Conservation (phyloP, 2,329 filamentous ascomycete species). For the Calonectria leucothoes region DNA sequence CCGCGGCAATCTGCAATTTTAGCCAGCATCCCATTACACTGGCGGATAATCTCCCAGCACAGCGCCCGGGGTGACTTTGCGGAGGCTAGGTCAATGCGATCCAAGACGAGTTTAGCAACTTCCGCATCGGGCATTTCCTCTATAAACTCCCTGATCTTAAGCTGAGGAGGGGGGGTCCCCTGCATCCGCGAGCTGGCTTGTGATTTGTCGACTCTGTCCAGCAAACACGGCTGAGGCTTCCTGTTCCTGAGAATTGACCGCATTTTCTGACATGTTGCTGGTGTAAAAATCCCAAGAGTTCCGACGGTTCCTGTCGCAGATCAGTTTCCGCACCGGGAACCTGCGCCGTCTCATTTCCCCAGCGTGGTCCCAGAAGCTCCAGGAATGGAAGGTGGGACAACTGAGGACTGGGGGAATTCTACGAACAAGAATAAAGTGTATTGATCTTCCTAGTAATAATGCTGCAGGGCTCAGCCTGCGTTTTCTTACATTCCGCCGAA, state of each 20-base stretch:
- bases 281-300: background rate
- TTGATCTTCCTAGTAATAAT: background rate
- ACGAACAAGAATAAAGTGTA: background rate
- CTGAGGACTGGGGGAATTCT: background rate
- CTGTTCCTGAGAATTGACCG: background rate
- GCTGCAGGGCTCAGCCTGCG: background rate
- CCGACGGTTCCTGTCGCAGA: background rate
- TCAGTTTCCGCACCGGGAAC: background rate
- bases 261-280: background rate
- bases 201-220: background rate
- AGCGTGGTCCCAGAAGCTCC: background rate
- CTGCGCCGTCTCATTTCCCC: background rate
- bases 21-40: background rate
- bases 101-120: constrained; percentile 2
- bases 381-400: background rate
- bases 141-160: background rate
- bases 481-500: background rate
- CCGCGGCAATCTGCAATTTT: constrained; percentile 3
- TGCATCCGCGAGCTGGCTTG: background rate
- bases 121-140: background rate
- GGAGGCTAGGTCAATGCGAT: background rate
- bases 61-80: background rate
- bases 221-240: background rate
- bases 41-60: background rate
- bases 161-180: background rate